Base-by-base conservation (phyloP, 1,284 basidiomycete genomes). In the Malassezia globosa region DNA sequence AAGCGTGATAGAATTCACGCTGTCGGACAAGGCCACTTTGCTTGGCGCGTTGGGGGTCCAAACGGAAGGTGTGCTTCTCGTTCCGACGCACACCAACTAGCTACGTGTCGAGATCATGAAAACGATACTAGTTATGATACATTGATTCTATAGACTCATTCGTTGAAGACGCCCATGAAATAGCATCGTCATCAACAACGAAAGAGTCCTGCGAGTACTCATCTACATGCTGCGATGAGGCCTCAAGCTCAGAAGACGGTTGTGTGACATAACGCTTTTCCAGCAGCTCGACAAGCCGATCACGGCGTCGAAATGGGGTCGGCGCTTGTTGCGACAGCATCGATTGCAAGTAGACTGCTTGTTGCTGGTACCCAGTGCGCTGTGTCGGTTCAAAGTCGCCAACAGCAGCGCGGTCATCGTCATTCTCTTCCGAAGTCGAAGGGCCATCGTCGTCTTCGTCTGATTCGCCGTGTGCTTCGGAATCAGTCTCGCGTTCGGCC, bases 401-500 rank as follows among this genome's bases (percentile, higher is more conserved):
- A 14, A 86, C 73, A 14, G 56, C 87, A 54, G 73, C 75, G 29
- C 78, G 75, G 64, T 88, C 85, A 43, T 61, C 59, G 49, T 43
- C 78, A 60, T 83, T 83, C 63, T 82, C 82, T 18, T 63, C 60
- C 14, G 66, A 73, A 1, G 66, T 72, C 5, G 58, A 56, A 18
- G 76, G 70, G 2, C 67, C 72, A 11, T 80, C 79, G 23, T 79
- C 77, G 52, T 81, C 78, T 34, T 70, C 69, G 48, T 64, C 64
- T 11, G 59, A 60, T 45, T 69, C 62, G 22, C 71, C 67, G 40
- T 46, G 84, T 80, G 54, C 75, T 22, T 68, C 76, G 61, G 87
- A 85, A 55, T 85, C 83, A 19, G 85, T 86, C 14, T 84, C 85
- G 61, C 87, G 84, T 22, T 74, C 74, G 1, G 85, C 72, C 81